phyloP scores from a whole-genome alignment of 768 basidiomycete species.

The Tylopilus sp. region DNA sequence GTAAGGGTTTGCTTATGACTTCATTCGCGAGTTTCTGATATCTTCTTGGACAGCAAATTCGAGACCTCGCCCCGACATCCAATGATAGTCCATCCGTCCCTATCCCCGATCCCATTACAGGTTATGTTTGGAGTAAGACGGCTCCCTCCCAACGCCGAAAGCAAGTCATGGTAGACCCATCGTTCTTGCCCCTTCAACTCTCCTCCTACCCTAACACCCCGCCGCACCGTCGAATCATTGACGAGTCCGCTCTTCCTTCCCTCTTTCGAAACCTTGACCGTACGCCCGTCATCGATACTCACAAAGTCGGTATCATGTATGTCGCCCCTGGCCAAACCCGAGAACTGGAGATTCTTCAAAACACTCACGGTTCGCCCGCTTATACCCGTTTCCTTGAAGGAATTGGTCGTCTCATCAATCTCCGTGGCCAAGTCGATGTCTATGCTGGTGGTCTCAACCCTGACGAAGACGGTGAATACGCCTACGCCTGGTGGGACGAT shows the following conservation, averaged over 20 bases:
- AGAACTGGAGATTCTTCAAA: conserved; percentile 83
- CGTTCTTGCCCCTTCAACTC: conserved; percentile 81
- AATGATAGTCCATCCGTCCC: conserved; percentile 24
- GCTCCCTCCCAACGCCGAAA: conserved; percentile 89
- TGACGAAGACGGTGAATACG: conserved; percentile 92
- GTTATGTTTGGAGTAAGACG: conserved; percentile 84
- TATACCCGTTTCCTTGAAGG: conserved; percentile 93
- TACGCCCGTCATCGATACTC: conserved; percentile 93
- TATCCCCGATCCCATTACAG: conserved; percentile 70
- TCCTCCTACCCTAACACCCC: conserved; percentile 62
- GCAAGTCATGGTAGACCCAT: conserved; percentile 79
- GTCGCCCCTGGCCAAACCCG: conserved; percentile 87
- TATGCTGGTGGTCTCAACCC: conserved; percentile 91
- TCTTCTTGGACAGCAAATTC: conserved; percentile 20
- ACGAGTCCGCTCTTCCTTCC: conserved; percentile 51
- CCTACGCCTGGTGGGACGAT: conserved; percentile 99
- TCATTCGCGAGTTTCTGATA: conserved; percentile 6
- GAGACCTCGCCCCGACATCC: conserved; percentile 7
- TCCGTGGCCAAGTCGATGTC: conserved; percentile 87
- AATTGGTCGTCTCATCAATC: conserved; percentile 80
- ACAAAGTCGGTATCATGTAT: conserved; percentile 95
- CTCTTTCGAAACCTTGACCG: conserved; percentile 71
- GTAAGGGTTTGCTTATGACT: conserved; percentile 11
- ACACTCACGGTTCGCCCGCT: conserved; percentile 89
- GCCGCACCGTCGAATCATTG: conserved; percentile 44